A percentile compares a stretch with the other conserved stretches of the same genome.
Conservation (phyloP, 2,329 filamentous ascomycete species). For the Aureobasidium sp. region DNA sequence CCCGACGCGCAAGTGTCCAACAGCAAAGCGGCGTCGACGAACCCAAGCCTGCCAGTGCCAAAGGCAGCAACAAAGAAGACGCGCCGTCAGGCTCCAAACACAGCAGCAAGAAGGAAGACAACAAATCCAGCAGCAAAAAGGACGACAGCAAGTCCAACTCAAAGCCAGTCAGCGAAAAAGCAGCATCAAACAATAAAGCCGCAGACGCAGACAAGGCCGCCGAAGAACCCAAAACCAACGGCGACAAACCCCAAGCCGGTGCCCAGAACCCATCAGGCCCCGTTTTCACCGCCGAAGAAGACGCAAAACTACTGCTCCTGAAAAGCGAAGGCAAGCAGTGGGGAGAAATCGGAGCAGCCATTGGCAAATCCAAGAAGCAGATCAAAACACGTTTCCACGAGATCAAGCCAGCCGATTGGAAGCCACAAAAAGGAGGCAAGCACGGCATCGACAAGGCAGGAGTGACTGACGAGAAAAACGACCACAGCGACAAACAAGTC, state of each 20-base stretch:
- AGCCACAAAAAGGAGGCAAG: not conserved
- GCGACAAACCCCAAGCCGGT: not conserved
- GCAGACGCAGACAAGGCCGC: not conserved
- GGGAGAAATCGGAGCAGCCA: slow-evolving; percentile 22
- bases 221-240: not conserved
- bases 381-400: slow-evolving; percentile 25
- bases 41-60: not conserved
- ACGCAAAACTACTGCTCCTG: slow-evolving; percentile 30
- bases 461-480: slow-evolving; percentile 13
- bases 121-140: not conserved
- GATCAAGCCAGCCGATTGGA: slow-evolving; percentile 23
- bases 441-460: not conserved
- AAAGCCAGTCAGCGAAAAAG: not conserved
- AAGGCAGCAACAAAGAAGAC: not conserved
- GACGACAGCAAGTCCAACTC: not conserved
- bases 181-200: not conserved
- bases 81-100: not conserved
- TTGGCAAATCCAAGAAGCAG: slow-evolving; percentile 16
- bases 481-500: not conserved
- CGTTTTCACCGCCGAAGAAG: slow-evolving; percentile 30
- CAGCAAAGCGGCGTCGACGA: not conserved
- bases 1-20: not conserved
- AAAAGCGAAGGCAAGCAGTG: slow-evolving; percentile 25
- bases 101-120: too few species aligned
- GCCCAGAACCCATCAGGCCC: not conserved